These are phyloP conservation scores for Amaranthus cruentus DNA, from an alignment of 148 eudicot genomes.

Conservation along the genomic window DNA sequence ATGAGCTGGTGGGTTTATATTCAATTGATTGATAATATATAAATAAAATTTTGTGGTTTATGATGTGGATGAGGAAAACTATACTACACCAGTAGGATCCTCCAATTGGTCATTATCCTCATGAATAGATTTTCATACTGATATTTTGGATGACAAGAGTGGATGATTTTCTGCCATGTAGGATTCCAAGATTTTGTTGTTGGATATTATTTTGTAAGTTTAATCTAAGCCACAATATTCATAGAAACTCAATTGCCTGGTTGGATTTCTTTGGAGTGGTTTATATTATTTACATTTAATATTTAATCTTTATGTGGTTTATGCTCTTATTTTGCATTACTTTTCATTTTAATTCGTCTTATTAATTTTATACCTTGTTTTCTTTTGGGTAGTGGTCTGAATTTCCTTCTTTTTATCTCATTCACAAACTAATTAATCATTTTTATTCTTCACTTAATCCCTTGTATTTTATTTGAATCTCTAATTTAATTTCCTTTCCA, in stretches of 20 bases:
- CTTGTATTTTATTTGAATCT: too few species aligned
- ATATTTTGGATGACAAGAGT: constrained; percentile 23
- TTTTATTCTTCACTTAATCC: too few species aligned
- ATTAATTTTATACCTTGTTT: too few species aligned
- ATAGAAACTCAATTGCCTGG: not conserved
- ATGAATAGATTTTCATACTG: constrained; percentile 20
- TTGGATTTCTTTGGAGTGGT: not conserved
- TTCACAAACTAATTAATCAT: too few species aligned
- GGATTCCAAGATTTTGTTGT: constrained; percentile 17
- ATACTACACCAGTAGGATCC: constrained; percentile 27
- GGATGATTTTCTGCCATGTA: constrained; percentile 22
- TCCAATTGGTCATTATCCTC: constrained; percentile 41
- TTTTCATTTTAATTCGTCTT: too few species aligned
- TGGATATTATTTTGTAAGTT: not conserved
- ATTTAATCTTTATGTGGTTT: not conserved
- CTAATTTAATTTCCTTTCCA: too few species aligned
- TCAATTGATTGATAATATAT: constrained; percentile 18
- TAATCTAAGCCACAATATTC: constrained; percentile 7
- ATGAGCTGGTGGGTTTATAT: constrained; percentile 5
- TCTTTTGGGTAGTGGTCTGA: too few species aligned
- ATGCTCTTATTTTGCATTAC: not conserved
- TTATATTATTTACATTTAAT: not conserved
- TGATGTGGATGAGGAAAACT: constrained; percentile 40
- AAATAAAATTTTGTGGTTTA: constrained; percentile 17
- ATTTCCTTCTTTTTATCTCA: too few species aligned